Conservation (phyloP, 2,329 filamentous ascomycete species). For the Huntiella abstrusa region DNA sequence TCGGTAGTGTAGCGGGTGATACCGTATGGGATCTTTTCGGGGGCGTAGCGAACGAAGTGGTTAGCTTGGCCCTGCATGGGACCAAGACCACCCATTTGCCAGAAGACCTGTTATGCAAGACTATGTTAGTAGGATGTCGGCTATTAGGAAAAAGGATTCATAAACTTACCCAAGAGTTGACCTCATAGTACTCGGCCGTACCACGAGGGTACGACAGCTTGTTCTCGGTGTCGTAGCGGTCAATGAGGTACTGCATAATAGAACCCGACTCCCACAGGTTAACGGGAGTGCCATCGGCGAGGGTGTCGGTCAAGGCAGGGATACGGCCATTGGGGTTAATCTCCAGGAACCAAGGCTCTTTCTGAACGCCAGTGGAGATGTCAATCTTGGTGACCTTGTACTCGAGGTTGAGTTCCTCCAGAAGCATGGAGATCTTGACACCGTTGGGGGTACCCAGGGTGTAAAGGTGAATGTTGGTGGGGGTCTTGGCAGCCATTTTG, state of each 20-base stretch:
- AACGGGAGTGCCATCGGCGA: slow-evolving; percentile 53
- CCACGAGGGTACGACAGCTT: slow-evolving; percentile 64
- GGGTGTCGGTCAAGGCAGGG: slow-evolving; percentile 66
- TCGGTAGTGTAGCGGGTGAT: slow-evolving; percentile 70
- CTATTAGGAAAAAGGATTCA: slow-evolving; percentile 7
- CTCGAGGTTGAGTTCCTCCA: slow-evolving; percentile 70
- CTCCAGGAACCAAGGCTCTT: slow-evolving; percentile 63
- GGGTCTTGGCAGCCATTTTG: slow-evolving; percentile 24
- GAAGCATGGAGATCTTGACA: slow-evolving; percentile 69
- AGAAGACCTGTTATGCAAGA: slow-evolving; percentile 30
- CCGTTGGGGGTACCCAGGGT: slow-evolving; percentile 74
- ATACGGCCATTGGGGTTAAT: slow-evolving; percentile 92
- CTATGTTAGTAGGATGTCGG: neutral
- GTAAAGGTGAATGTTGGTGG: slow-evolving; percentile 58
- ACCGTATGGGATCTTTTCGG: slow-evolving; percentile 65
- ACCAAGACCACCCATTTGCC: slow-evolving; percentile 62
- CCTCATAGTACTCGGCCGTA: slow-evolving; percentile 57
- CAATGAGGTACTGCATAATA: slow-evolving; percentile 69
- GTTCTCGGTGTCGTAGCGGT: slow-evolving; percentile 63
- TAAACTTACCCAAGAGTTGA: slow-evolving; percentile 50
- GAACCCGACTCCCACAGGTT: slow-evolving; percentile 66
- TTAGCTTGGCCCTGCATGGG: slow-evolving; percentile 76
- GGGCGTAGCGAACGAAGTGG: slow-evolving; percentile 68
- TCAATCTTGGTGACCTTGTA: slow-evolving; percentile 34
- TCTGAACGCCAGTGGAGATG: slow-evolving; percentile 1